Evolutionary conservation across 2,329 filamentous ascomycete species (phyloP).

Genomic region (Calonectria multiphialidica): DNA sequence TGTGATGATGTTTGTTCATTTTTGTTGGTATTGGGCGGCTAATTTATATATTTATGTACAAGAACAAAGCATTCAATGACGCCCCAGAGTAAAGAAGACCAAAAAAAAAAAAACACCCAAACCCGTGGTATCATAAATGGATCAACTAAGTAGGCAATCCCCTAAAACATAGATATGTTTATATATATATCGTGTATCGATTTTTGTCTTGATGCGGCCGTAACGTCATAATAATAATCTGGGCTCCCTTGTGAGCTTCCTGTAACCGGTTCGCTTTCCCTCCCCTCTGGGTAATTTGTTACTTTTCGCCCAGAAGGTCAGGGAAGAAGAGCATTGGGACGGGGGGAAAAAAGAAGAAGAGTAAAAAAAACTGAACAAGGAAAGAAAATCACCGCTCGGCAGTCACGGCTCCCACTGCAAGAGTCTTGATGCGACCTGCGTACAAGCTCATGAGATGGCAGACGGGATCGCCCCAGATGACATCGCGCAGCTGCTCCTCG

Average conservation of each 20-base stretch:
- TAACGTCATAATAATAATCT: slow-evolving; percentile 15
- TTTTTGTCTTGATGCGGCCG: slow-evolving; percentile 10
- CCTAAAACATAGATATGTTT: background rate
- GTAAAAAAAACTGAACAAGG: background rate
- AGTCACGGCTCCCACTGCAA: slow-evolving; percentile 71
- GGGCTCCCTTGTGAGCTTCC: slow-evolving; percentile 20
- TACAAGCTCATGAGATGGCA: slow-evolving; percentile 87
- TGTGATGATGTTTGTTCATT: background rate
- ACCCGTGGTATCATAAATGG: slow-evolving; percentile 27
- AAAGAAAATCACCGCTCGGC: slow-evolving; percentile 26
- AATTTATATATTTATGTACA: background rate
- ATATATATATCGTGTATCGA: slow-evolving; percentile 2
- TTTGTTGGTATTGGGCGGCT: background rate
- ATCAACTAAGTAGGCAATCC: background rate
- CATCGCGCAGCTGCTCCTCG: slow-evolving; percentile 75
- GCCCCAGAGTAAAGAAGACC: background rate
- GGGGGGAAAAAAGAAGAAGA: background rate
- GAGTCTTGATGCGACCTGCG: slow-evolving; percentile 74
- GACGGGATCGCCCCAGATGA: slow-evolving; percentile 86
- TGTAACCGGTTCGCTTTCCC: background rate
- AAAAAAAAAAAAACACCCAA: background rate
- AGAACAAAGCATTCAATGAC: background rate
- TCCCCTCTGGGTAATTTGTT: background rate
- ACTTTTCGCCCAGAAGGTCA: background rate
- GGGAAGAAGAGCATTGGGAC: background rate